Conservation (phyloP, 306 rosid species). For the Dicorynia guianensis region DNA sequence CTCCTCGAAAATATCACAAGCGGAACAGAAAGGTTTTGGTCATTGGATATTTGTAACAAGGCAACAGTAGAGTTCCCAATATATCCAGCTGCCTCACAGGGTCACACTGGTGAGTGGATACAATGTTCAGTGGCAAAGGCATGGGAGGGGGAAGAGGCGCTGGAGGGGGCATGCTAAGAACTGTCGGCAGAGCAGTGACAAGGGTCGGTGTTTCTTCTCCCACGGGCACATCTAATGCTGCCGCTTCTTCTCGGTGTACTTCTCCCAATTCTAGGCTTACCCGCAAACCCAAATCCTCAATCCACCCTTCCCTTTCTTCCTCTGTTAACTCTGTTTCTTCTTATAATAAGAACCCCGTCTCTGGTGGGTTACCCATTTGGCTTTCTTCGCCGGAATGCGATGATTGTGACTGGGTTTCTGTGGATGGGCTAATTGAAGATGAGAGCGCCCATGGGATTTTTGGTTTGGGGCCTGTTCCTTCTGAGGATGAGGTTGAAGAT, state of each 20-base stretch:
- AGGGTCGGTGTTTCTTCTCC: conserved; percentile 41
- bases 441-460: background rate
- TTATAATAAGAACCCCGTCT: background rate
- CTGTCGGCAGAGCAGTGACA: conserved; percentile 49
- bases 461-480: conserved; percentile 33
- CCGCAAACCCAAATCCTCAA: conserved; percentile 37
- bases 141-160: background rate
- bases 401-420: conserved; percentile 37
- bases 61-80: too few species aligned
- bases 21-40: too few species aligned
- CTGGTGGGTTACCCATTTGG: background rate
- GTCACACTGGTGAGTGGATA: too few species aligned
- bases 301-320: background rate
- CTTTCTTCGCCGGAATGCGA: background rate
- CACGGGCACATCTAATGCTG: background rate
- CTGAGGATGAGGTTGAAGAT: conserved; percentile 42
- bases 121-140: conserved; percentile 49
- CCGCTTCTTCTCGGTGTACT: background rate
- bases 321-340: background rate
- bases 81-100: too few species aligned
- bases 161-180: conserved; percentile 48
- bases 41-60: too few species aligned
- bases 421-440: background rate
- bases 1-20: too few species aligned
- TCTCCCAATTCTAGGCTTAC: conserved; percentile 38